These are phyloP conservation scores for Ophiorrhiza pumila DNA, from an alignment of 257 asterid genomes.

Conservation along the genomic window DNA sequence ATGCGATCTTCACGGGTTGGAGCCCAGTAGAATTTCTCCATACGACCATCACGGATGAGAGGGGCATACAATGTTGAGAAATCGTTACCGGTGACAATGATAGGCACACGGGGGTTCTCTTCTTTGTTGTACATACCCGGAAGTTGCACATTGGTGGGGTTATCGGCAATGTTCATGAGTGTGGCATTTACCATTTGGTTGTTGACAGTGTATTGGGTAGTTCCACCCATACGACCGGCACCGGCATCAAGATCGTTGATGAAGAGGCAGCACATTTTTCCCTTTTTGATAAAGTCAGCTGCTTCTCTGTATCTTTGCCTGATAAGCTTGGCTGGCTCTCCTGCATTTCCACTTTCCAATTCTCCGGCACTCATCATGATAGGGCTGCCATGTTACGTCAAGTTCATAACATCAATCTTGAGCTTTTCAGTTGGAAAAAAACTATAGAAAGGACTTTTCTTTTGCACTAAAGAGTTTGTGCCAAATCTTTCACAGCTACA, in stretches of 20 bases:
- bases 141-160: slow-evolving; percentile 83
- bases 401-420: neutral
- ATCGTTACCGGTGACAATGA: slow-evolving; percentile 80
- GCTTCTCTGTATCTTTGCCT: slow-evolving; percentile 80
- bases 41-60: slow-evolving; percentile 89
- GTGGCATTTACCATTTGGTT: slow-evolving; percentile 96
- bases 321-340: slow-evolving; percentile 68
- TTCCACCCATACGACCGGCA: slow-evolving; percentile 86
- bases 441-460: neutral
- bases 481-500: too few species aligned
- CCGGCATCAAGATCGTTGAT: slow-evolving; percentile 92
- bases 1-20: slow-evolving; percentile 83
- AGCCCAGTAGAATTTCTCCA: slow-evolving; percentile 97
- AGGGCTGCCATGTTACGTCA: slow-evolving; percentile 59
- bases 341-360: slow-evolving; percentile 68
- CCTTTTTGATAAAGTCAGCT: slow-evolving; percentile 71
- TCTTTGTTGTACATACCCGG: slow-evolving; percentile 97
- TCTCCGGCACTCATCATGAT: slow-evolving; percentile 94
- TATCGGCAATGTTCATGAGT: slow-evolving; percentile 91
- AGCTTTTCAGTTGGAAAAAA: neutral
- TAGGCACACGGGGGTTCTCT: slow-evolving; percentile 80
- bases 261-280: slow-evolving; percentile 80
- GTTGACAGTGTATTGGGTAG: slow-evolving; percentile 88
- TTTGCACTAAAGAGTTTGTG: neutral
- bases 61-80: slow-evolving; percentile 86